Evolutionary conservation across 192 early-diverging fungal species (phyloP).

Genomic region (Umbelopsis sp.): DNA sequence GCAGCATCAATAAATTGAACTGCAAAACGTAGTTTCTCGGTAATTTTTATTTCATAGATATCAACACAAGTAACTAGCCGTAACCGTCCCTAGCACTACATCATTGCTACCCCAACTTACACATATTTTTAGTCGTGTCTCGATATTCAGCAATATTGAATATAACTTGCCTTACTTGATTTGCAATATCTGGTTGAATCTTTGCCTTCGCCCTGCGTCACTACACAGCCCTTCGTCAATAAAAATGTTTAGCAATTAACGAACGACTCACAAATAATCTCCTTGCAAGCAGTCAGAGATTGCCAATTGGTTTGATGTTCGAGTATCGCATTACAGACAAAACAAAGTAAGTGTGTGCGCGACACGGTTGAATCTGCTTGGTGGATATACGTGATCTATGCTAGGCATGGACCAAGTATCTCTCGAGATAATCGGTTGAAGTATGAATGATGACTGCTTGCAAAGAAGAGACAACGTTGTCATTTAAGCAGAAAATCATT

Average conservation of each 20-base stretch:
- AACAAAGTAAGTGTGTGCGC: neutral
- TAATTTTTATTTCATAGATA: too few relatives aligned
- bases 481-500: too few relatives aligned
- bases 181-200: too few relatives aligned
- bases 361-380: neutral
- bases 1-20: too few relatives aligned
- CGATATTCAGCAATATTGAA: too few relatives aligned
- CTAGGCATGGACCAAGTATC: neutral
- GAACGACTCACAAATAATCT: constrained; percentile 13
- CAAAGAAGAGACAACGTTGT: neutral
- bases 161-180: too few relatives aligned
- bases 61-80: too few relatives aligned
- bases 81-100: too few relatives aligned
- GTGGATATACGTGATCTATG: neutral
- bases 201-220: neutral
- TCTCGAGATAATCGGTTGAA: neutral
- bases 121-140: too few relatives aligned
- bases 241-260: constrained; percentile 16
- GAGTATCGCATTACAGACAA: neutral
- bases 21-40: too few relatives aligned
- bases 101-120: too few relatives aligned
- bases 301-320: constrained; percentile 9
- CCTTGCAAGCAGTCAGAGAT: constrained; percentile 20
- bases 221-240: neutral
- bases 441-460: neutral